These are phyloP conservation scores for Mycena polygramma DNA, from an alignment of 768 basidiomycete species.

Conservation along the genomic window DNA sequence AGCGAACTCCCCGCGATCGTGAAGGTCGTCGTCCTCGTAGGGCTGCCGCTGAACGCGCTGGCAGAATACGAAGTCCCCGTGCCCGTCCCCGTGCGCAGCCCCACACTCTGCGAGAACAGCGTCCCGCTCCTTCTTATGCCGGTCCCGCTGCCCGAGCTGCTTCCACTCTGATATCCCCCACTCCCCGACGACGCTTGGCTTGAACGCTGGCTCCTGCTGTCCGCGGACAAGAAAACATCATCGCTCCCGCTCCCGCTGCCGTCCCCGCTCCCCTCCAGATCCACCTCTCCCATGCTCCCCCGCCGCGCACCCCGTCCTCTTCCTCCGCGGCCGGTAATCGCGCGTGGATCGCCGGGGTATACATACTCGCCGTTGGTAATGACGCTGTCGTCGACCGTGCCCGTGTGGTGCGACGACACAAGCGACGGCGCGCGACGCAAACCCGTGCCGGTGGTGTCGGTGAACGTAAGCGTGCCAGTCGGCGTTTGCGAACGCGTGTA, in stretches of 20 bases:
- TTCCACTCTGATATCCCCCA: background rate
- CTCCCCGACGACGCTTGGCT: background rate
- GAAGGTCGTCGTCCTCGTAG: conserved; percentile 52
- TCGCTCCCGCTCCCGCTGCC: conserved; percentile 6
- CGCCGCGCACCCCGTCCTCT: conserved; percentile 63
- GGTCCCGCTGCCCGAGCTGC: background rate
- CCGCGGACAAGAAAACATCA: conserved; percentile 35
- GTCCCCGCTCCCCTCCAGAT: conserved; percentile 47
- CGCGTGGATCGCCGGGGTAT: conserved; percentile 80
- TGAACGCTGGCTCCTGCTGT: conserved; percentile 5
- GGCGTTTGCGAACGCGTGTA: conserved; percentile 11
- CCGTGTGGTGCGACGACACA: conserved; percentile 68
- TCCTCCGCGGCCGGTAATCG: conserved; percentile 63
- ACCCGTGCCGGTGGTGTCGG: conserved; percentile 36
- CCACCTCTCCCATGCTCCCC: conserved; percentile 85
- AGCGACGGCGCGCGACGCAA: conserved; percentile 60
- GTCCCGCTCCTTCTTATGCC: conserved; percentile 24
- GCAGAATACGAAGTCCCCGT: too few relatives aligned
- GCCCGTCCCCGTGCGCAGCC: conserved; percentile 33
- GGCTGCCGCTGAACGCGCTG: conserved; percentile 51
- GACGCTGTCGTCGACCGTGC: conserved; percentile 81
- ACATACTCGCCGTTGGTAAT: conserved; percentile 75
- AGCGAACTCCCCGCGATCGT: conserved; percentile 23
- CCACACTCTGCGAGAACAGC: conserved; percentile 34
- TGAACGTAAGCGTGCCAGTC: background rate